phyloP scores from a whole-genome alignment of 2,329 filamentous ascomycete species.

The Davidsoniella neocaledoniae region DNA sequence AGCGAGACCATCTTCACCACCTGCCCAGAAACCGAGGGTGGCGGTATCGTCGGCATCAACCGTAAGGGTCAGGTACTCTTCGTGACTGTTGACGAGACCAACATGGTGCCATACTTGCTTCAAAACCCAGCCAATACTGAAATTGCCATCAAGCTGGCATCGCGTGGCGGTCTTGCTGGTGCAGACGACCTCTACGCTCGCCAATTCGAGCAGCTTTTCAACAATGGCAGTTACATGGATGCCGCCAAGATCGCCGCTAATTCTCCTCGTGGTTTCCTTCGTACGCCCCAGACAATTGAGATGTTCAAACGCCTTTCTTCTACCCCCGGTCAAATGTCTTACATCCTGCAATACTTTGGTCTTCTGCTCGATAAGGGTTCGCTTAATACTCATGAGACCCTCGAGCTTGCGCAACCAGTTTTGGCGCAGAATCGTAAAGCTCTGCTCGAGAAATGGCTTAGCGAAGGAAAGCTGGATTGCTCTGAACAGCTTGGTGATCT shows the following conservation, averaged over 20 bases:
- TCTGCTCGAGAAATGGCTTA: constrained; percentile 93
- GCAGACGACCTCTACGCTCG: constrained; percentile 86
- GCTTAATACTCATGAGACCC: constrained; percentile 81
- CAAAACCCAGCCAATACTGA: constrained; percentile 90
- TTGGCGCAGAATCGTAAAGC: constrained; percentile 89
- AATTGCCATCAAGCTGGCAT: constrained; percentile 90
- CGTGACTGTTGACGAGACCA: constrained; percentile 82
- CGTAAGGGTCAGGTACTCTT: constrained; percentile 93
- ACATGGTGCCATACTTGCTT: constrained; percentile 83
- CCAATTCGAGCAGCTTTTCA: constrained; percentile 80
- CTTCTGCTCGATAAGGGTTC: constrained; percentile 91
- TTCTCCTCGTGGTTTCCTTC: constrained; percentile 87
- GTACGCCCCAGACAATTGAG: constrained; percentile 88
- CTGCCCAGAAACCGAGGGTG: constrained; percentile 63
- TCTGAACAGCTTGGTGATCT: constrained; percentile 95
- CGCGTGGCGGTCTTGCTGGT: constrained; percentile 79
- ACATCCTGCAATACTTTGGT: constrained; percentile 94
- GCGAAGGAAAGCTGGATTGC: constrained; percentile 86
- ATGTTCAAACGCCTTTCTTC: constrained; percentile 78
- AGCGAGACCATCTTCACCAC: constrained; percentile 98
- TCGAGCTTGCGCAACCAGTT: constrained; percentile 86
- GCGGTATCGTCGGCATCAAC: constrained; percentile 88
- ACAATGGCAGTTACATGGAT: constrained; percentile 62
- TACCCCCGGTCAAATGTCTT: constrained; percentile 72
- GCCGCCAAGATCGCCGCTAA: constrained; percentile 94